Conservation (phyloP, 768 basidiomycete species). For the Tulasnella sp. region DNA sequence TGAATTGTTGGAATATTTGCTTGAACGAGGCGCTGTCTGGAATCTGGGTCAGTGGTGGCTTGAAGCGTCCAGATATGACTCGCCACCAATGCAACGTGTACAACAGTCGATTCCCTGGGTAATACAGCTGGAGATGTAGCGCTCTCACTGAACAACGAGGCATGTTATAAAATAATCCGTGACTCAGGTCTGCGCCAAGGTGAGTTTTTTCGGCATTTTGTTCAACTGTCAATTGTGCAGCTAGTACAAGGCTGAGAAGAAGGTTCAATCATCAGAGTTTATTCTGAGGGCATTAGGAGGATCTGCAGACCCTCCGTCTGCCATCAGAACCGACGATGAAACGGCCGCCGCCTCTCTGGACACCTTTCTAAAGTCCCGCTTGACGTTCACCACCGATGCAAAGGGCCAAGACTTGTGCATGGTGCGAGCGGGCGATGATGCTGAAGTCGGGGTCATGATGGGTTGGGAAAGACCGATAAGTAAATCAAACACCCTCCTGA, state of each 20-base stretch:
- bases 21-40: slow-evolving; percentile 84
- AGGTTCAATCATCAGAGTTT: slow-evolving; percentile 55
- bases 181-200: slow-evolving; percentile 89
- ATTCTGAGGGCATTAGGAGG: slow-evolving; percentile 45
- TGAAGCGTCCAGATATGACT: slow-evolving; percentile 2
- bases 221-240: no score
- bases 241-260: no score
- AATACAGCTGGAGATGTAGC: slow-evolving; percentile 87
- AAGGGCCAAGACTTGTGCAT: slow-evolving; percentile 77
- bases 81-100: not conserved
- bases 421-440: slow-evolving; percentile 44
- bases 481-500: slow-evolving; percentile 25
- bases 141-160: slow-evolving; percentile 66
- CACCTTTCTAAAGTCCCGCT: slow-evolving; percentile 56
- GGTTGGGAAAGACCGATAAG: slow-evolving; percentile 88
- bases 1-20: slow-evolving; percentile 50
- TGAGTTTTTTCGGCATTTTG: no score
- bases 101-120: slow-evolving; percentile 58
- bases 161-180: slow-evolving; percentile 67
- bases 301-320: slow-evolving; percentile 22
- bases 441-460: slow-evolving; percentile 99
- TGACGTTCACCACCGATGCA: slow-evolving; percentile 58
- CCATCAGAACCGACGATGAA: slow-evolving; percentile 40
- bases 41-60: slow-evolving; percentile 50
- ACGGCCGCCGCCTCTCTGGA: slow-evolving; percentile 52